These are phyloP conservation scores for Shiraia bambusicola DNA, from an alignment of 2,329 filamentous ascomycete genomes.

Conservation along the genomic window DNA sequence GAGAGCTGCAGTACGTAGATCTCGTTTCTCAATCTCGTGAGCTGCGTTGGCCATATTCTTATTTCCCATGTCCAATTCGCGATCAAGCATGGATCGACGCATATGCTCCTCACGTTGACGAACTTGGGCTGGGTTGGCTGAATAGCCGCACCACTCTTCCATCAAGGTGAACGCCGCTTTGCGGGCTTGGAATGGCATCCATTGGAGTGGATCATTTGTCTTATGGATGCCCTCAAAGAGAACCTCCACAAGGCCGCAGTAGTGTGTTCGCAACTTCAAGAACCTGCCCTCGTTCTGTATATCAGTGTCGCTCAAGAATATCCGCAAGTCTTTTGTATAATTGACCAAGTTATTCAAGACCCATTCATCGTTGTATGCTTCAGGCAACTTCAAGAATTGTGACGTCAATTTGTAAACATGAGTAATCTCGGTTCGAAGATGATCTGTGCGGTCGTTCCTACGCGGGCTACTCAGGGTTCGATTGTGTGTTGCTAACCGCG, in stretches of 20 bases:
- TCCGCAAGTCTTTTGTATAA: constrained; percentile 87
- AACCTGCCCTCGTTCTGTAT: constrained; percentile 95
- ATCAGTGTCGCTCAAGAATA: constrained; percentile 92
- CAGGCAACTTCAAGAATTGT: constrained; percentile 76
- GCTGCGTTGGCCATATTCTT: constrained; percentile 79
- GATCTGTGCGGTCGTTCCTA: constrained; percentile 79
- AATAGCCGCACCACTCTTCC: constrained; percentile 99
- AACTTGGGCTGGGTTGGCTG: constrained; percentile 83
- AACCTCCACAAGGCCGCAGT: constrained; percentile 90
- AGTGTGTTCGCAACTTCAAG: constrained; percentile 86
- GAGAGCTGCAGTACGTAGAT: constrained; percentile 83
- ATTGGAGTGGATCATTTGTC: constrained; percentile 79
- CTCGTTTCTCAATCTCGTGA: constrained; percentile 96
- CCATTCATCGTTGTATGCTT: constrained; percentile 84
- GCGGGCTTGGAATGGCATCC: constrained; percentile 96
- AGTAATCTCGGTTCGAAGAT: constrained; percentile 89
- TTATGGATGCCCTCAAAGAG: constrained; percentile 89
- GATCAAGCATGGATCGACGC: constrained; percentile 79
- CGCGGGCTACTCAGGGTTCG: constrained; percentile 76
- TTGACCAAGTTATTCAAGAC: constrained; percentile 83
- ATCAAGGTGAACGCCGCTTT: constrained; percentile 95
- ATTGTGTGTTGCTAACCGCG: constrained; percentile 73
- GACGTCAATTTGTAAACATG: constrained; percentile 95
- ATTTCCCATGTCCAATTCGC: constrained; percentile 71
- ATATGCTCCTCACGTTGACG: constrained; percentile 82